A percentile compares a stretch with the other conserved stretches of the same genome.
phyloP scores from a whole-genome alignment of 179 eudicot species.

The Spergularia azorica region DNA sequence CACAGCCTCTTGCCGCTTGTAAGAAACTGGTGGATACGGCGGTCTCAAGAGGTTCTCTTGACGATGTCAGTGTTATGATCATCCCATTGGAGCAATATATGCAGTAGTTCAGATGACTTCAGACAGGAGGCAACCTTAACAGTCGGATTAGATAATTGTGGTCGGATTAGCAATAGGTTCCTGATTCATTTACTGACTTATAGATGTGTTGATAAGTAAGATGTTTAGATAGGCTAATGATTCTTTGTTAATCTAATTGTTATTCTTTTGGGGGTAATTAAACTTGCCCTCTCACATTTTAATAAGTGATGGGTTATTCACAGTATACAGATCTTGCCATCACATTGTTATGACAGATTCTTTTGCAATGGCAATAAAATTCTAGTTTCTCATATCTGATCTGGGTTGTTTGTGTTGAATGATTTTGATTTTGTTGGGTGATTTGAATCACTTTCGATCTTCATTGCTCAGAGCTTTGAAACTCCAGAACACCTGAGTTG shows the following conservation, averaged over 20 bases:
- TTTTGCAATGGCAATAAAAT: constrained; percentile 10
- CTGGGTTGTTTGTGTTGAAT: background rate
- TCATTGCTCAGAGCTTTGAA: too few species aligned
- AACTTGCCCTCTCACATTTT: background rate
- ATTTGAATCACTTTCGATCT: too few species aligned
- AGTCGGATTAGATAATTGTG: background rate
- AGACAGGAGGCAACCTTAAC: background rate
- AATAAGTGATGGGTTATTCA: background rate
- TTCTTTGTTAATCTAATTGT: constrained; percentile 17
- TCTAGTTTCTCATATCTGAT: background rate
- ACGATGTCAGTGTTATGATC: constrained; percentile 76
- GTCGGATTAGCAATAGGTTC: background rate
- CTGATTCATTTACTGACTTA: background rate
- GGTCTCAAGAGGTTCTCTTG: constrained; percentile 63
- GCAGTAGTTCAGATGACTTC: constrained; percentile 8
- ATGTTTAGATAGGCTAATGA: constrained; percentile 18
- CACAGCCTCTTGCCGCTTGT: constrained; percentile 52
- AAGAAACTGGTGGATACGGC: constrained; percentile 66
- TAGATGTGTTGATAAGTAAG: background rate
- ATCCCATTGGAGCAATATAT: constrained; percentile 51
- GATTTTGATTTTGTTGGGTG: too few species aligned
- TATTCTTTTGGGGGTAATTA: constrained; percentile 19
- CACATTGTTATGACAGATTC: background rate
- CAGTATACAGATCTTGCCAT: background rate
- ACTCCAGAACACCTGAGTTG: too few species aligned